These are phyloP conservation scores for Penicillium macrosclerotiorum DNA, from an alignment of 495 filamentous ascomycete species.

Conservation along the genomic window DNA sequence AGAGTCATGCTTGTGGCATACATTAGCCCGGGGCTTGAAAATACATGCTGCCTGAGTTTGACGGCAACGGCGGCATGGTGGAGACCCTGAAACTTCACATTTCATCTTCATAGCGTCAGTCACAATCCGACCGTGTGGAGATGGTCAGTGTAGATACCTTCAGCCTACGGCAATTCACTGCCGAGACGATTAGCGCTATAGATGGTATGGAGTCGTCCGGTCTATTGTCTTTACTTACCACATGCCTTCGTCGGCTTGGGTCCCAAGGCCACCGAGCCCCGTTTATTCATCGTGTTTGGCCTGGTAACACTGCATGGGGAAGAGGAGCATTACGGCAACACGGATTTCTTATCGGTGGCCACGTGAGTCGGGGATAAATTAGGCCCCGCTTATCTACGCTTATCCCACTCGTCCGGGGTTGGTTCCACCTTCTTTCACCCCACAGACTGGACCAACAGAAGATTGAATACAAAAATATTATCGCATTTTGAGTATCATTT, in stretches of 20 bases:
- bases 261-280: conserved; percentile 16
- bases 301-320: conserved; percentile 6
- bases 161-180: conserved; percentile 40
- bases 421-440: not conserved
- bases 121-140: too few species aligned
- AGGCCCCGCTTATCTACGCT: conserved; percentile 3
- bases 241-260: conserved; percentile 43
- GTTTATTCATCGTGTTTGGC: conserved; percentile 19
- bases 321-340: too few species aligned
- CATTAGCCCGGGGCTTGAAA: conserved; percentile 43
- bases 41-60: conserved; percentile 33
- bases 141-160: conserved; percentile 30
- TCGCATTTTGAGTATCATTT: too few species aligned
- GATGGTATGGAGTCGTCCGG: too few species aligned
- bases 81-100: conserved; percentile 38
- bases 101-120: conserved; percentile 30
- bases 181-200: conserved; percentile 10
- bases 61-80: conserved; percentile 37
- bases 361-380: conserved; percentile 7
- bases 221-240: too few species aligned
- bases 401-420: not conserved
- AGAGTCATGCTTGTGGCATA: conserved; percentile 7
- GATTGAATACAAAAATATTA: not conserved
- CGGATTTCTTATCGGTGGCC: conserved; percentile 1
- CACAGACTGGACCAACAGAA: not conserved